phyloP scores from a whole-genome alignment of 768 basidiomycete species.

The Lactarius trivialis region DNA sequence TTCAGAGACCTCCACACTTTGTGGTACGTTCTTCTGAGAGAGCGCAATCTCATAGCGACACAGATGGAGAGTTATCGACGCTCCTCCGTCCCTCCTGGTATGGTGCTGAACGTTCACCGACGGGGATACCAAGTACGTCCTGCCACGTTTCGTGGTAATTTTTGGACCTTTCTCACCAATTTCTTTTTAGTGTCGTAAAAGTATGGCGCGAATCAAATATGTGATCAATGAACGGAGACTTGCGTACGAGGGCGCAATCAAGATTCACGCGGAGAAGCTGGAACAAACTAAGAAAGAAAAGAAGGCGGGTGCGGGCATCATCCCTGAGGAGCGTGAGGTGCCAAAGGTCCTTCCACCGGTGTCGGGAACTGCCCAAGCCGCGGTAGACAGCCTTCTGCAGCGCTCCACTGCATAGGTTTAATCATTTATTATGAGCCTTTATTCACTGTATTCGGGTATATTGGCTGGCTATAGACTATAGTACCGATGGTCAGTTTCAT shows the following conservation, averaged over 20 bases:
- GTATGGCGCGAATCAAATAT: slow-evolving; percentile 94
- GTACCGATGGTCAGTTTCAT: background rate
- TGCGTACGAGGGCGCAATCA: slow-evolving; percentile 66
- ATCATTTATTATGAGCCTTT: background rate
- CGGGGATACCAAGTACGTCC: slow-evolving; percentile 19
- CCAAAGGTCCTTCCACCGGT: slow-evolving; percentile 2
- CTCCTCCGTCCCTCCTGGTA: slow-evolving; percentile 33
- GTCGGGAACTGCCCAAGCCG: slow-evolving; percentile 4
- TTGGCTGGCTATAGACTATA: background rate
- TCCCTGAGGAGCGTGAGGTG: background rate
- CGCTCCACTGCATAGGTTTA: background rate
- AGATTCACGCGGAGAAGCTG: slow-evolving; percentile 25
- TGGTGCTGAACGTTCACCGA: background rate
- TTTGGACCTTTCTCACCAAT: background rate
- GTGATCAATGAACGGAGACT: slow-evolving; percentile 86
- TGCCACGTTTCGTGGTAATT: background rate
- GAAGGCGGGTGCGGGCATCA: background rate
- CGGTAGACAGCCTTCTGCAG: slow-evolving; percentile 2
- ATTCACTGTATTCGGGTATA: background rate
- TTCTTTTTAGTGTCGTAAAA: slow-evolving; percentile 67
- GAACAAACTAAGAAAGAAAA: slow-evolving; percentile 2
- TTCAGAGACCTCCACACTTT: slow-evolving; percentile 91
- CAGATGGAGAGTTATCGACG: slow-evolving; percentile 75
- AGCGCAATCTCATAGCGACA: slow-evolving; percentile 85
- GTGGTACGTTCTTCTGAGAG: slow-evolving; percentile 87